Base-by-base conservation (phyloP, 495 filamentous ascomycete species). In the Penicillium verhagenii region DNA sequence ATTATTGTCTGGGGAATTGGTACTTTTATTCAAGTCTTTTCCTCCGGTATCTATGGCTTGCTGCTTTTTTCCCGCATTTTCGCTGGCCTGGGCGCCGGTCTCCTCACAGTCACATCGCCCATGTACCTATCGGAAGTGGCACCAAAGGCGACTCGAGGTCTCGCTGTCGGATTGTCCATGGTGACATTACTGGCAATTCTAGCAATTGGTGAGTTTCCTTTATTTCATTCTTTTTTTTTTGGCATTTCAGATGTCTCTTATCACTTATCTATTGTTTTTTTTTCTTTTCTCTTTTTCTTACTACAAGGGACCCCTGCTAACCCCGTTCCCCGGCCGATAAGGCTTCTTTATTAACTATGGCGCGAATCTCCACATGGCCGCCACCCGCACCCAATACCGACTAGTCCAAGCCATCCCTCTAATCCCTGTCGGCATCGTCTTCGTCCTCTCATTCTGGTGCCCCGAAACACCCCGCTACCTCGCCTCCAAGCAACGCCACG, bases 111-210 rank as follows among this genome's bases (percentile, higher is more conserved):
- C 13, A 68, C 70, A 9, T 67, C 74, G 1, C 79, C 79, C 1
- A 53, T 81, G 48, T 82, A 81, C 58, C 59, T 81, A 33, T 77
- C 77, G 8, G 79, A 82, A 52, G 77, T 82, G 50, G 77, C 78
- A 10, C 78, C 78, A 3, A 63, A 71, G 16, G 65, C 67, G 21
- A 76, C 79, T 11, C 67, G 79, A 47, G 79, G 79, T 23, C 66
- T 79, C 25, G 70, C 79, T 1, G 77, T 81, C 26, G 75, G 78
- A 39, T 53, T 77, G 14, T 76, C 74, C 46, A 76, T 79, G 63
- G 79, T 85, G n/a, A 59, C 78, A 52, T 47, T 79, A 47, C 58
- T 79, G 33, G 53, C 64, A 7, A 54, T 72, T 16, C 56, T 77
- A 19, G 51, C 74, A 18, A 43, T 76, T 39, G 75, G 74, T 79